A percentile compares a stretch with the other conserved stretches of the same genome.
These are phyloP conservation scores for Hymenotorrendiella dingleyae DNA, from an alignment of 2,329 filamentous ascomycete species.

Conservation along the genomic window DNA sequence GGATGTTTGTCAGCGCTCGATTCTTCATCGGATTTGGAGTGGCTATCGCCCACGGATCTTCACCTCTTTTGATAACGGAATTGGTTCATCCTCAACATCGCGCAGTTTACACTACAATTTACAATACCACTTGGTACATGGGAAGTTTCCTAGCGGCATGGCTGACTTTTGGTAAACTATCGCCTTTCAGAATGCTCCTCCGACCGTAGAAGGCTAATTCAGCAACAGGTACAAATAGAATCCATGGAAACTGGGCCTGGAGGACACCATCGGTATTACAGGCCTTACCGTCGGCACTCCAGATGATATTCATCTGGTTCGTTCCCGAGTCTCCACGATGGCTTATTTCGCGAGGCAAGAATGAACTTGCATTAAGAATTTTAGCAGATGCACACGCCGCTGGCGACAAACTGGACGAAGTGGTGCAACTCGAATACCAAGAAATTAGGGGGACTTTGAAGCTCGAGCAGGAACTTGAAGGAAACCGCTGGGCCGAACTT, in stretches of 20 bases:
- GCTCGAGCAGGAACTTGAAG: constrained; percentile 40
- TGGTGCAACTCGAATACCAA: constrained; percentile 36
- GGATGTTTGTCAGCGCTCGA: constrained; percentile 37
- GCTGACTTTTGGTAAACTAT: constrained; percentile 35
- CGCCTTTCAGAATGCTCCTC: neutral
- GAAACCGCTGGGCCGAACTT: constrained; percentile 42
- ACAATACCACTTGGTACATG: constrained; percentile 37
- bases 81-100: constrained; percentile 41
- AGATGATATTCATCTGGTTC: constrained; percentile 27
- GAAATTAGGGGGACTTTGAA: constrained; percentile 40
- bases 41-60: constrained; percentile 19
- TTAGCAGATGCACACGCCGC: constrained; percentile 41
- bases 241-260: constrained; percentile 31
- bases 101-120: constrained; percentile 38
- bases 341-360: constrained; percentile 39
- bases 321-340: constrained; percentile 36
- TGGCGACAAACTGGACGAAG: constrained; percentile 33
- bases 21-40: constrained; percentile 31
- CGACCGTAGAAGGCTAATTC: constrained; percentile 1
- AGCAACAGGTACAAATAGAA: constrained; percentile 32
- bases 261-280: constrained; percentile 31
- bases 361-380: constrained; percentile 44
- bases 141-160: constrained; percentile 42
- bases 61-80: constrained; percentile 36
- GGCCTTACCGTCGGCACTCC: constrained; percentile 24